Conservation (phyloP, 805 yeast species). For the Monosporozyma siamensis region DNA sequence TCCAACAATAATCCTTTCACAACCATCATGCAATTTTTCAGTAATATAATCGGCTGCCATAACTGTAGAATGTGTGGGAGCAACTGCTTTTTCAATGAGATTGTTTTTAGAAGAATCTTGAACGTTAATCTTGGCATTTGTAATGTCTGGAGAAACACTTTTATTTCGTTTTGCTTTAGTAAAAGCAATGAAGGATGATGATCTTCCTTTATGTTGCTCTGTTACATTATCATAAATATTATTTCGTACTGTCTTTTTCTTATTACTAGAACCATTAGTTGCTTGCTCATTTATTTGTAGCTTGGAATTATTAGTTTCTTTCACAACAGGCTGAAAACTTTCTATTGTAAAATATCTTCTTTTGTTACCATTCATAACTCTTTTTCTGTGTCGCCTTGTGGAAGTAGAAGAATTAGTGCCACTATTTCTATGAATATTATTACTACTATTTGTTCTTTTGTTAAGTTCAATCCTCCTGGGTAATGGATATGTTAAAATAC, state of each 20-base stretch:
- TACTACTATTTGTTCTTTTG: too few species aligned
- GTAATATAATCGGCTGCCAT: conserved; percentile 21
- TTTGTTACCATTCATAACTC: conserved; percentile 33
- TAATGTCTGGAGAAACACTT: not conserved
- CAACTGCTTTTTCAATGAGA: conserved; percentile 5
- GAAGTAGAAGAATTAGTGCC: conserved; percentile 21
- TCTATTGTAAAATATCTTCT: conserved; percentile 26
- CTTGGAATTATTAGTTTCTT: not conserved
- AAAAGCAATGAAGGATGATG: not conserved
- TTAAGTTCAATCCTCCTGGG: too few species aligned
- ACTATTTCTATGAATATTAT: not conserved
- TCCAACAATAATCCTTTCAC: conserved; percentile 24
- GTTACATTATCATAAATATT: conserved; percentile 2
- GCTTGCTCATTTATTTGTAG: too few species aligned
- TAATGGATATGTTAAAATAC: conserved; percentile 40
- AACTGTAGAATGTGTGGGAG: conserved; percentile 18
- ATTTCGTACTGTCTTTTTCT: not conserved
- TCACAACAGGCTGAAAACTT: conserved; percentile 15
- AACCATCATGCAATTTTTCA: conserved; percentile 24
- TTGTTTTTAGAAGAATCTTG: conserved; percentile 7
- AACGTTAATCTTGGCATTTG: conserved; percentile 2
- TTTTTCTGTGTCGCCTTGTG: conserved; percentile 31
- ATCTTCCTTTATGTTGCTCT: not conserved
- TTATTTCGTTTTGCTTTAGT: not conserved
- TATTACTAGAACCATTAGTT: not conserved